Evolutionary conservation across 345 rosid genomes (phyloP).

Genomic region (Firmiana major): DNA sequence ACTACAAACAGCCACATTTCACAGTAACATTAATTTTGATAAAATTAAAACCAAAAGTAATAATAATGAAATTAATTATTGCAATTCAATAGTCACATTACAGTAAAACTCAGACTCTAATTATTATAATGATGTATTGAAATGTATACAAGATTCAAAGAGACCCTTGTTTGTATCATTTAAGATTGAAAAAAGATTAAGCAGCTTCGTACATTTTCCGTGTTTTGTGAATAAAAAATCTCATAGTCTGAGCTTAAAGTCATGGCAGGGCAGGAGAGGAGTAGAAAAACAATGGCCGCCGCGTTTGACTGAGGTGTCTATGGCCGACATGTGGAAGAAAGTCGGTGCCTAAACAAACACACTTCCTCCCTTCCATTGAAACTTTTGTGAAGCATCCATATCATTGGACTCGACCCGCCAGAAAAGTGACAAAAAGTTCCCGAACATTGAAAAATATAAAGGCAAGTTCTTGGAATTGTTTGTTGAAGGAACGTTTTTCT

Average conservation of each 20-base stretch:
- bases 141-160: too few relatives aligned
- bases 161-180: too few relatives aligned
- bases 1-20: not conserved
- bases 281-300: conserved; percentile 13
- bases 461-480: not conserved
- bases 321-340: conserved; percentile 6
- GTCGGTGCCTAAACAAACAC: not conserved
- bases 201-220: too few relatives aligned
- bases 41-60: too few relatives aligned
- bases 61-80: too few relatives aligned
- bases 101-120: too few relatives aligned
- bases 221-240: not conserved
- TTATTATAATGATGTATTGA: too few relatives aligned
- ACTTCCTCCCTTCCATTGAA: not conserved
- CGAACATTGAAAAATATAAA: not conserved
- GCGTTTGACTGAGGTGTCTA: not conserved
- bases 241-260: not conserved
- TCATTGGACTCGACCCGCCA: not conserved
- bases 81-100: too few relatives aligned
- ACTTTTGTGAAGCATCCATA: not conserved
- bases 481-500: not conserved
- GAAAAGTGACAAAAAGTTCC: too few relatives aligned
- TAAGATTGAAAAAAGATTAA: not conserved
- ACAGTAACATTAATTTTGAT: too few relatives aligned
- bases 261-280: not conserved